A percentile compares a stretch with the other conserved stretches of the same genome.
Conservation (phyloP, 73 alveolate genomes). For the Paramecium sexaurelia region DNA sequence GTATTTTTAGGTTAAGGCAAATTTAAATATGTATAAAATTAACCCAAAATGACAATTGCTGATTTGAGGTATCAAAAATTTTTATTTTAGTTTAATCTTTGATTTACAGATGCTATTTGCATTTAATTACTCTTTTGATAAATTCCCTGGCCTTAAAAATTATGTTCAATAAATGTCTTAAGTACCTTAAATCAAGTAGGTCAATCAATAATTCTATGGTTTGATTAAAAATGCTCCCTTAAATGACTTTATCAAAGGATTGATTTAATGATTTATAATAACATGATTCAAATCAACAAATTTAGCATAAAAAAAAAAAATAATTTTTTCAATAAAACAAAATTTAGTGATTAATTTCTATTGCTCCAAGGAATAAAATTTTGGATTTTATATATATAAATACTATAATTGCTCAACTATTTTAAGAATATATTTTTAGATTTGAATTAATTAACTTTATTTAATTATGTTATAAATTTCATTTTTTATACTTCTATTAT, state of each 20-base stretch:
- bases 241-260: background rate
- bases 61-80: conserved; percentile 7
- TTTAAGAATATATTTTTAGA: background rate
- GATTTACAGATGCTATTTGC: background rate
- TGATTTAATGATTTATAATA: background rate
- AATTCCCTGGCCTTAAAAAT: background rate
- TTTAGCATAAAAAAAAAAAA: background rate
- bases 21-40: conserved; percentile 29
- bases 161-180: background rate
- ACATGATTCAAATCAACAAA: background rate
- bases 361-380: background rate
- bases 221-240: background rate
- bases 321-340: no score
- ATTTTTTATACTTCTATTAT: background rate
- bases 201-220: background rate
- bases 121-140: background rate
- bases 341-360: no score
- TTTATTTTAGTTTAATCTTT: background rate
- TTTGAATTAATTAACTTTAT: background rate
- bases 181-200: background rate
- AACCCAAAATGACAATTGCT: conserved; percentile 25
- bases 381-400: background rate
- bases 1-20: conserved; percentile 50
- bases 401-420: background rate
- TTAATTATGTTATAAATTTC: background rate